These are phyloP conservation scores for Xylaria sp. DNA, from an alignment of 2,329 filamentous ascomycete species.

Conservation along the genomic window DNA sequence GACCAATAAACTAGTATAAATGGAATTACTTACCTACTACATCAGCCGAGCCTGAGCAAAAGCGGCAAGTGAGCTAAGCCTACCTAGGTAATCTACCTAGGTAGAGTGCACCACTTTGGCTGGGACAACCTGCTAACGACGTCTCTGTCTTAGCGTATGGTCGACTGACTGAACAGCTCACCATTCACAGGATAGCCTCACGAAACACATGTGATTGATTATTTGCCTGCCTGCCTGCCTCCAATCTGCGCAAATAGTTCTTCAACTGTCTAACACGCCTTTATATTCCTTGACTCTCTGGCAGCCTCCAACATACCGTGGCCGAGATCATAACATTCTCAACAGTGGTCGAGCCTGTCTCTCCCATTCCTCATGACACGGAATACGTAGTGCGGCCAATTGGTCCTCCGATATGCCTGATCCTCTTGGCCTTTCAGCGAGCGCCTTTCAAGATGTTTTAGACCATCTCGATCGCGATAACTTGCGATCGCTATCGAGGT, in stretches of 20 bases:
- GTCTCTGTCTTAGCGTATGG: background rate
- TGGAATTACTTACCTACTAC: no score
- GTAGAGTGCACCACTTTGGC: no score
- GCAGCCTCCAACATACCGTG: background rate
- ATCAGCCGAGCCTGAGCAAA: no score
- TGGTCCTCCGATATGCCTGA: slow-evolving; percentile 60
- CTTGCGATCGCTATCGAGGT: slow-evolving; percentile 66
- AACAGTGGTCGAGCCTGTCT: background rate
- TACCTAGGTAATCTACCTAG: no score
- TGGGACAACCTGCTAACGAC: no score
- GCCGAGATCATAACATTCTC: slow-evolving; percentile 32
- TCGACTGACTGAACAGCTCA: slow-evolving; percentile 6
- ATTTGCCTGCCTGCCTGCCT: slow-evolving; percentile 4
- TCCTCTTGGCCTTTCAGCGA: slow-evolving; percentile 54
- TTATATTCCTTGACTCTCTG: background rate
- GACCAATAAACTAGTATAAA: no score
- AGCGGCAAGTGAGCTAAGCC: no score
- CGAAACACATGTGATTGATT: slow-evolving; percentile 34
- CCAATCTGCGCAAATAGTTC: slow-evolving; percentile 18
- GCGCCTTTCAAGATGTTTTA: slow-evolving; percentile 44
- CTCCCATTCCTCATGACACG: slow-evolving; percentile 40
- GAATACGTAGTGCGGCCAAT: slow-evolving; percentile 39
- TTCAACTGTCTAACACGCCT: background rate
- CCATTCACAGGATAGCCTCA: slow-evolving; percentile 8
- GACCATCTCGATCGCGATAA: slow-evolving; percentile 51